phyloP scores from a whole-genome alignment of 2,329 filamentous ascomycete species.

The Neophaeococcomyces mojaviensis region DNA sequence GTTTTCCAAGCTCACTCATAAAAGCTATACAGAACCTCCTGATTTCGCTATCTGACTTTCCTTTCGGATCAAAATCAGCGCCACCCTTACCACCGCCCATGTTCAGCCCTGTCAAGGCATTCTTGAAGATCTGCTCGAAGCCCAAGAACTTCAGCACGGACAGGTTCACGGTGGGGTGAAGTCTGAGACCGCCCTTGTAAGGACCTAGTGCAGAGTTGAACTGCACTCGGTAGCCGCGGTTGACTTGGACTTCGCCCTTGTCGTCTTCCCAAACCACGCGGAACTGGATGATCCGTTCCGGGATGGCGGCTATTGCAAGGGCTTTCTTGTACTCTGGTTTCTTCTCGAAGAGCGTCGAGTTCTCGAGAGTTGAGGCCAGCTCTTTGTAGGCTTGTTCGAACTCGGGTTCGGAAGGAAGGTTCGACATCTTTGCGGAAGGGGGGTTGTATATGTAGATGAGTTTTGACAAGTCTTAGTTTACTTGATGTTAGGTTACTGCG shows the following conservation, averaged over 20 bases:
- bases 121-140: slow-evolving; percentile 99
- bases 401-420: slow-evolving; percentile 83
- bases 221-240: slow-evolving; percentile 92
- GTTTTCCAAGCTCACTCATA: slow-evolving; percentile 91
- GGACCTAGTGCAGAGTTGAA: slow-evolving; percentile 97
- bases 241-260: slow-evolving; percentile 79
- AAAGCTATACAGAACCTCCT: slow-evolving; percentile 93
- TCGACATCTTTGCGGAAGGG: slow-evolving; percentile 57
- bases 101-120: slow-evolving; percentile 88
- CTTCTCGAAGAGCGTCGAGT: slow-evolving; percentile 86
- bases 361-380: slow-evolving; percentile 88
- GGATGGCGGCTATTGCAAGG: slow-evolving; percentile 77
- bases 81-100: slow-evolving; percentile 98
- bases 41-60: slow-evolving; percentile 95
- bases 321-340: slow-evolving; percentile 92
- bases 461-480: neutral
- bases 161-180: slow-evolving; percentile 71
- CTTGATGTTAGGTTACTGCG: neutral
- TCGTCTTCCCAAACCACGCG: slow-evolving; percentile 96
- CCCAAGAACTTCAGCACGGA: slow-evolving; percentile 88
- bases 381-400: slow-evolving; percentile 99
- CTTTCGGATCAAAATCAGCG: slow-evolving; percentile 97
- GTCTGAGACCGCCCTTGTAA: slow-evolving; percentile 94
- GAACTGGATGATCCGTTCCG: slow-evolving; percentile 96
- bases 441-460: neutral